A percentile compares a stretch with the other conserved stretches of the same genome.
Conservation (phyloP, 768 basidiomycete species). For the Auricularia heimuer region DNA sequence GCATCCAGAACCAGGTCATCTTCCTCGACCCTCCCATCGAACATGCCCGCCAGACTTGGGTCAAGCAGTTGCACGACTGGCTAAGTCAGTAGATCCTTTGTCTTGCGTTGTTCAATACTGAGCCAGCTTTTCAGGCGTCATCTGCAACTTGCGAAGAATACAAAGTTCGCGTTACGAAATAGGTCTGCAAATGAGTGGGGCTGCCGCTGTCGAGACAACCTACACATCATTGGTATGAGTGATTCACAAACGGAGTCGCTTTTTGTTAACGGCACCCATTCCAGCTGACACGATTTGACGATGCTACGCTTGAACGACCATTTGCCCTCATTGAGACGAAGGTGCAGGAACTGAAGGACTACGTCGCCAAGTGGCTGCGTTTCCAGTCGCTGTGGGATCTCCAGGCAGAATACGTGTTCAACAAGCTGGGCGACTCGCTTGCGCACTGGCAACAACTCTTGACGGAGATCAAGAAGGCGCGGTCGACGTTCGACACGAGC, state of each 20-base stretch:
- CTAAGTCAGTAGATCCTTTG: slow-evolving; percentile 39
- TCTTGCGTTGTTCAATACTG: neutral
- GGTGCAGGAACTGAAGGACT: slow-evolving; percentile 76
- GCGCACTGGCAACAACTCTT: slow-evolving; percentile 92
- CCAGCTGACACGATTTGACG: slow-evolving; percentile 66
- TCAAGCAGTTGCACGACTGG: slow-evolving; percentile 83
- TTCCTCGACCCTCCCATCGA: slow-evolving; percentile 98
- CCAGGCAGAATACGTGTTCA: slow-evolving; percentile 94
- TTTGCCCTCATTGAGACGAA: slow-evolving; percentile 83
- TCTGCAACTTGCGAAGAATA: slow-evolving; percentile 79
- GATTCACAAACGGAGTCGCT: neutral
- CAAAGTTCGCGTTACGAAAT: slow-evolving; percentile 97
- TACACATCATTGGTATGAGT: slow-evolving; percentile 70
- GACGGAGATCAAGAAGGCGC: slow-evolving; percentile 93
- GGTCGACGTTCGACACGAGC: slow-evolving; percentile 93
- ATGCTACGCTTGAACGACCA: slow-evolving; percentile 66
- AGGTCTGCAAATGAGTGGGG: slow-evolving; percentile 77
- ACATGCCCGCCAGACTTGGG: slow-evolving; percentile 82
- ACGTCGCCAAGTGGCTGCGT: slow-evolving; percentile 96
- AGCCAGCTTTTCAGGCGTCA: slow-evolving; percentile 43
- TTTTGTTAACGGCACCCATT: slow-evolving; percentile 12
- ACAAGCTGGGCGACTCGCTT: slow-evolving; percentile 87
- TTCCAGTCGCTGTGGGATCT: slow-evolving; percentile 99
- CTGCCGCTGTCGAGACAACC: slow-evolving; percentile 52
- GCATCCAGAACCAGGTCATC: slow-evolving; percentile 98